Conservation (phyloP, 2,329 filamentous ascomycete species). For the Pyrenochaeta sp. region DNA sequence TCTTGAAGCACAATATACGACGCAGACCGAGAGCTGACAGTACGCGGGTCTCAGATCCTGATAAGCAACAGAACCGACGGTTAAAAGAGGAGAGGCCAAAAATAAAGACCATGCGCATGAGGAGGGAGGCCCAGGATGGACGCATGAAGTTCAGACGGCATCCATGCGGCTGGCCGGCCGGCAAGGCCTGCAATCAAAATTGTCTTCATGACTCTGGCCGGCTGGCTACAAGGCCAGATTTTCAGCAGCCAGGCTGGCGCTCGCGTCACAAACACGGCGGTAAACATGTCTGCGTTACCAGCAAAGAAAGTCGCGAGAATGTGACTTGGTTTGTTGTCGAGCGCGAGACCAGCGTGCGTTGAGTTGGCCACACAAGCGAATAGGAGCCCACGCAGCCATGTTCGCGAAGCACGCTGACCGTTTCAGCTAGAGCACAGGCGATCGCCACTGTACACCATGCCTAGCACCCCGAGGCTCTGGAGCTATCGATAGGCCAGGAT, state of each 20-base stretch:
- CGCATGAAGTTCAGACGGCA: constrained; percentile 26
- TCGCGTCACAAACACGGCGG: constrained; percentile 29
- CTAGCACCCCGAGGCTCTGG: constrained; percentile 5
- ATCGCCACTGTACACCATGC: constrained; percentile 29
- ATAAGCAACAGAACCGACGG: constrained; percentile 6
- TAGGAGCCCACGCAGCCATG: constrained; percentile 17
- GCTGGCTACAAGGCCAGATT: background rate
- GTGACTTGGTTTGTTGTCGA: constrained; percentile 26
- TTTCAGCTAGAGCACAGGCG: constrained; percentile 34
- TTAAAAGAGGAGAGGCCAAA: constrained; percentile 21
- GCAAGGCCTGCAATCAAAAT: constrained; percentile 26
- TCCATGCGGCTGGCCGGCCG: constrained; percentile 13
- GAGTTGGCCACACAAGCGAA: constrained; percentile 24
- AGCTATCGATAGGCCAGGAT: constrained; percentile 38
- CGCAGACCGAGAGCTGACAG: constrained; percentile 5
- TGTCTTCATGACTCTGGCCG: constrained; percentile 1
- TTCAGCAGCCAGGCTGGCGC: constrained; percentile 17
- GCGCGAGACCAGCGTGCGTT: constrained; percentile 21
- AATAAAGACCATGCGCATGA: constrained; percentile 30
- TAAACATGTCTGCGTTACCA: constrained; percentile 22
- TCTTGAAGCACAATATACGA: background rate
- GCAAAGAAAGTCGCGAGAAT: constrained; percentile 4
- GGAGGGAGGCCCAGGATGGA: constrained; percentile 17
- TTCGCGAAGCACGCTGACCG: constrained; percentile 13
- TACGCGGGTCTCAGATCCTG: constrained; percentile 12